Percentiles rank a stretch among this genome's conserved stretches.
phyloP scores from a whole-genome alignment of 2,329 filamentous ascomycete species.

The Xylariaceae sp. region DNA sequence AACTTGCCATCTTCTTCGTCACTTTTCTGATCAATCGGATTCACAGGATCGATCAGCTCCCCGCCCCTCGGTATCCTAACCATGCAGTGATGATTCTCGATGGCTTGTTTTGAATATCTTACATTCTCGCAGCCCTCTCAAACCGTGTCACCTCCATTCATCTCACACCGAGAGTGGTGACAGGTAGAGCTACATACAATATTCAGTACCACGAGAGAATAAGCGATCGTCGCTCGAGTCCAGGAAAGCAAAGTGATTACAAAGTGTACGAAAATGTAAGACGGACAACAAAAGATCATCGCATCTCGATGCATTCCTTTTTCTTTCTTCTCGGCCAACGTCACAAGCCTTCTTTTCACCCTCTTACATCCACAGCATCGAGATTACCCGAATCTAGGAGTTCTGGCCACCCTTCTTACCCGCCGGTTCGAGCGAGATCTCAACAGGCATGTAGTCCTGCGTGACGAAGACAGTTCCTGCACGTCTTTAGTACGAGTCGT shows the following conservation, averaged over 20 bases:
- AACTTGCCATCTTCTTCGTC: not conserved
- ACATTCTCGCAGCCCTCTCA: not conserved
- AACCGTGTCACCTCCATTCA: not conserved
- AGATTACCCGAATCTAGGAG: slow-evolving; percentile 3
- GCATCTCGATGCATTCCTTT: not conserved
- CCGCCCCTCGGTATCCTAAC: not conserved
- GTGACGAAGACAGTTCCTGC: slow-evolving; percentile 28
- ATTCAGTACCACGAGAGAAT: slow-evolving; percentile 34
- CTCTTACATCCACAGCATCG: slow-evolving; percentile 4
- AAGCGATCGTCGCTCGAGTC: slow-evolving; percentile 3
- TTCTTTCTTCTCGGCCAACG: slow-evolving; percentile 12
- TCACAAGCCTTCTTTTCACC: not conserved
- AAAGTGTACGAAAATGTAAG: not conserved
- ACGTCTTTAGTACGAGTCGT: too few relatives aligned
- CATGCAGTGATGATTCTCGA: not conserved
- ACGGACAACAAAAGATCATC: not conserved
- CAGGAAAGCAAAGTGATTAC: not conserved
- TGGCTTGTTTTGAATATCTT: not conserved
- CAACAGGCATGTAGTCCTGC: slow-evolving; percentile 32
- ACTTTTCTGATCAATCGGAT: not conserved
- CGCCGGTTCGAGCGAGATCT: slow-evolving; percentile 31
- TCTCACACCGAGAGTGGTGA: not conserved
- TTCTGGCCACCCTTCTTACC: slow-evolving; percentile 25
- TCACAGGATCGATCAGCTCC: not conserved
- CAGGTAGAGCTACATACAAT: not conserved